A percentile compares a stretch with the other conserved stretches of the same genome.
These are phyloP conservation scores for Calonectria leucothoes DNA, from an alignment of 2,329 filamentous ascomycete species.

Conservation along the genomic window DNA sequence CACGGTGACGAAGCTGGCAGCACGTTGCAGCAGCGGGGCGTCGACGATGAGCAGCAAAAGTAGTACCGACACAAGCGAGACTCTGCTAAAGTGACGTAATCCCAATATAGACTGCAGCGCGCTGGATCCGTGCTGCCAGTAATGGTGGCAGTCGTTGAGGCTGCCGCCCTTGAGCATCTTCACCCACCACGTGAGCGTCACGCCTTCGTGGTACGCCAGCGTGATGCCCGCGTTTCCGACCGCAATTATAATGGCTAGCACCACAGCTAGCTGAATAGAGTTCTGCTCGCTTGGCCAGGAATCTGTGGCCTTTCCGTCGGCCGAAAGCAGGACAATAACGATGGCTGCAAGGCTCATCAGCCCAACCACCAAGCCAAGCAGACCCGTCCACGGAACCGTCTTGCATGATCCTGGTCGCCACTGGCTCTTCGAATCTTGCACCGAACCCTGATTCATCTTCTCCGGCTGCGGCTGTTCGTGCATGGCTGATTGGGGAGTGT, in stretches of 20 bases:
- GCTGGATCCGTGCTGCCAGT: constrained; percentile 9
- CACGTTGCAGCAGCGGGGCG: neutral
- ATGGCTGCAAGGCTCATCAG: neutral
- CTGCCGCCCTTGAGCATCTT: constrained; percentile 11
- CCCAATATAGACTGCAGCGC: neutral
- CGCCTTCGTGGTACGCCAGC: constrained; percentile 1
- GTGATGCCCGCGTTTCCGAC: neutral
- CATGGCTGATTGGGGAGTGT: no score
- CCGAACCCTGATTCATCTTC: no score
- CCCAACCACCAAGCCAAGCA: neutral
- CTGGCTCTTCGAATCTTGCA: no score
- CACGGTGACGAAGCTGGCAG: neutral
- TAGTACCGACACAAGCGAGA: neutral
- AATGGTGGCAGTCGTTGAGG: constrained; percentile 1
- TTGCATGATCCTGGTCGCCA: no score
- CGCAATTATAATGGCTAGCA: neutral
- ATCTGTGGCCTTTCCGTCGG: neutral
- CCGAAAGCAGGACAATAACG: neutral
- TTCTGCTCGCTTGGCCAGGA: neutral
- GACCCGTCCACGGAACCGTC: neutral
- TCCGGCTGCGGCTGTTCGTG: no score
- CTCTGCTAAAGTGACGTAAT: neutral
- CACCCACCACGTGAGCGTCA: constrained; percentile 1
- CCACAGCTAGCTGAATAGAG: constrained; percentile 2
- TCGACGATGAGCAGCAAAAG: neutral